Conservation (phyloP, 768 basidiomycete genomes). For the Lactarius akahatsu region DNA sequence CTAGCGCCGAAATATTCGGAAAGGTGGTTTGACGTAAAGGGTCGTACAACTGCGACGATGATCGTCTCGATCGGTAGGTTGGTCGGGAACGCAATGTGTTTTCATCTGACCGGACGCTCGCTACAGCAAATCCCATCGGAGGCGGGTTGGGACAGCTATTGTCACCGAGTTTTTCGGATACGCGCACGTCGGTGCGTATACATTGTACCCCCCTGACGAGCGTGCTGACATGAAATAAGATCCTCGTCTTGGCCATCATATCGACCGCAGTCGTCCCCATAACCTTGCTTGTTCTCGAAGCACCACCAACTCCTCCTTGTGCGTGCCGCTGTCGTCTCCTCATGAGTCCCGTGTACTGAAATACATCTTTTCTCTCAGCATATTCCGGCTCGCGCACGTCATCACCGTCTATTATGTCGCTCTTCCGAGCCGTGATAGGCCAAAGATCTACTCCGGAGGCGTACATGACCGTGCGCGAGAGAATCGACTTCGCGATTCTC, state of each 20-base stretch:
- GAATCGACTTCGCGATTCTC: slow-evolving; percentile 67
- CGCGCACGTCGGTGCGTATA: slow-evolving; percentile 53
- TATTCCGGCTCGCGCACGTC: slow-evolving; percentile 60
- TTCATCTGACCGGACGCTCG: not conserved
- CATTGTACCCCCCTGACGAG: not conserved
- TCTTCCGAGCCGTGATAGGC: slow-evolving; percentile 56
- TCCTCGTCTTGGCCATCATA: slow-evolving; percentile 70
- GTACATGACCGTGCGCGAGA: slow-evolving; percentile 63
- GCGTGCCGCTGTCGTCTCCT: slow-evolving; percentile 28
- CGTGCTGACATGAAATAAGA: slow-evolving; percentile 40
- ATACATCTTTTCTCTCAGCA: slow-evolving; percentile 40
- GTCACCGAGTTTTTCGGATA: slow-evolving; percentile 54
- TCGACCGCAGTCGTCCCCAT: slow-evolving; percentile 60
- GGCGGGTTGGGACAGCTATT: slow-evolving; percentile 71
- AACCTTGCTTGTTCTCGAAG: slow-evolving; percentile 54
- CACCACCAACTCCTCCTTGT: slow-evolving; percentile 83
- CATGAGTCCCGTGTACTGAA: not conserved
- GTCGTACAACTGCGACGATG: slow-evolving; percentile 79
- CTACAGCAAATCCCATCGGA: slow-evolving; percentile 69
- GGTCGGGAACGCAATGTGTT: not conserved
- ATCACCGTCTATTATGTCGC: slow-evolving; percentile 51
- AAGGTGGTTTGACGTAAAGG: slow-evolving; percentile 75
- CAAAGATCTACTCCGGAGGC: slow-evolving; percentile 40
- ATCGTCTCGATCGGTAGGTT: slow-evolving; percentile 45
- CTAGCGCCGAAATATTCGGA: slow-evolving; percentile 81